Base-by-base conservation (phyloP, 164 flowering plant genomes). In the Magnolia officinalis region DNA sequence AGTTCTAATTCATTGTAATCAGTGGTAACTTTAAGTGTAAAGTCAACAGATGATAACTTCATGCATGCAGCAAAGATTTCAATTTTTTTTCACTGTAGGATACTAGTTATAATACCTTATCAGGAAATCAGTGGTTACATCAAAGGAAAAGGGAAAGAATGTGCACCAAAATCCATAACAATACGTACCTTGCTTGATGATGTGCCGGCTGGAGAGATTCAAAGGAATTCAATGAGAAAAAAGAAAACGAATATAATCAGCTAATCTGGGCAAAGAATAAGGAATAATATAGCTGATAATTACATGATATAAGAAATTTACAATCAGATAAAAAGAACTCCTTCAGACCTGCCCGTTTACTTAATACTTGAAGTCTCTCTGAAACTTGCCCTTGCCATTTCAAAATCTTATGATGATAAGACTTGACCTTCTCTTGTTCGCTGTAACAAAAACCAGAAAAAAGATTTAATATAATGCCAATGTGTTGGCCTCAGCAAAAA, bases 371-470 rank as follows among this genome's bases (percentile, higher is more conserved):
- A 55, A 96, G 81, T 78, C 99, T 91, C 70, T 96, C 98, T 16
- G 92, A 83, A 71, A 93, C 96, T 79, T 94, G 89, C 26, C 87
- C 85, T 75, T 91, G 92, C 99, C 98, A 96, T 78, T 88, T 89
- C 71, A 86, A 86, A 84, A 96, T 89, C 86, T 93, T 96, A 75
- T 90, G 88, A 66, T 89, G 89, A 83, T 93, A 90, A 63, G 89
- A 85, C 80, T 89, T 92, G 79, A 94, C 96, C 90, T 93, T 93
- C 83, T 91, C 90, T 31, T 79, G 85, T 77, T 96, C 99, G 79
- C 99, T 96, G 82, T 31, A 29, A 63, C 49, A 74, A 51, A 68
- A n/a, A 75, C 2, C 16, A 16, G 61, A 4, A 16, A 31, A 68
- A 1, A 37, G 6, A 29, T 13, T 68, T 4, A 29, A 19, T 68